Base-by-base conservation (phyloP, 805 yeast genomes). In the Torulaspora franciscae region DNA sequence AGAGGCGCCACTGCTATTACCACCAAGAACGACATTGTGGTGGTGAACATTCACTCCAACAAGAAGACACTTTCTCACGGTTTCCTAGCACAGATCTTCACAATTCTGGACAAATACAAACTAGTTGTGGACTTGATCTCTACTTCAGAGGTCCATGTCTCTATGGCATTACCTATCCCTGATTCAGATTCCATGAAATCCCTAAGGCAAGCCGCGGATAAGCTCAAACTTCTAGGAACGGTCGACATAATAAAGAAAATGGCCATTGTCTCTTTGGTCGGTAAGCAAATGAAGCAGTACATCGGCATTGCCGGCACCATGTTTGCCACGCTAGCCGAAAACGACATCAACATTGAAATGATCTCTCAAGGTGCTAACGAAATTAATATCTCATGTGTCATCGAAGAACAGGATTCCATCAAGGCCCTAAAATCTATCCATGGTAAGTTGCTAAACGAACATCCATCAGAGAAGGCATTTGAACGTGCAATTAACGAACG, bases 351-450 rank as follows among this genome's bases (percentile, higher is more conserved):
- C 68, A 88, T 93, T 56, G 99, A 93, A 68, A 93, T 93, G 99
- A 93, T 93, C 68, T 79, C 89, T 46, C 99, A 93, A 74, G 99
- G 99, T 58, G 96, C 98, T 14, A 91, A 91, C 61, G 99, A 93
- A 69, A 93, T 93, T 61, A 93, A 93, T 65, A 93, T 93, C 42
- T 85, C 95, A 27, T 95, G 97, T 52, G 99, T 93, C 42, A 88
- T 93, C 50, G 85, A 85, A 52, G 88, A 85, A 54, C 69, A 71
- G 45, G 93, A 93, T 60, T 81, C 95, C 10, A 69, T 87, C 25
- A 85, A 85, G 64, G 98, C 98, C 3, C 73, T 93, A 54, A 81
- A 81, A 61, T 83, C 89, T 4, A 80, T 93, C 47, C 99, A 93
- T 62, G 83, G 82, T 35, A 80, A 78, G 47, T 67, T 91, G 49